Evolutionary conservation across 345 rosid species (phyloP).

Genomic region (Sonneratia caseolaris): DNA sequence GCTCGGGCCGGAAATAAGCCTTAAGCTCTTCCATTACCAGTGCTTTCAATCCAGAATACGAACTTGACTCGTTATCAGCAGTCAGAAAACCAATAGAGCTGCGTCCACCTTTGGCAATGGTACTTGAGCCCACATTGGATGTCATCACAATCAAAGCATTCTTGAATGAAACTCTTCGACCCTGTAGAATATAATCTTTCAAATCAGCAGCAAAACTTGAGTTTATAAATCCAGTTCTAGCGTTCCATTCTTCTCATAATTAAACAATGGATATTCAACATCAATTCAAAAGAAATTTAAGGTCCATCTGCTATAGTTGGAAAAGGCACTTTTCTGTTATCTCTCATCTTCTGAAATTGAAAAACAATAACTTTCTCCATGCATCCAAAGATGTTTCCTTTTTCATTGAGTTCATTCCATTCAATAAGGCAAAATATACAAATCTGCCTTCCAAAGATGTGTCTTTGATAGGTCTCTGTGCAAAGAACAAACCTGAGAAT

Average conservation of each 20-base stretch:
- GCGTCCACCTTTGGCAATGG: slow-evolving; percentile 86
- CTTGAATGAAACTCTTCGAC: slow-evolving; percentile 87
- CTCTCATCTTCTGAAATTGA: neutral
- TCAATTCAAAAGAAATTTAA: neutral
- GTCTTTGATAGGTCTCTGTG: neutral
- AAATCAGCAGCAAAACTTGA: neutral
- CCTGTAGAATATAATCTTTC: slow-evolving; percentile 33
- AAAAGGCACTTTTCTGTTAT: neutral
- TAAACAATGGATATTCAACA: neutral
- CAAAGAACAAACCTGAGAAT: slow-evolving; percentile 66
- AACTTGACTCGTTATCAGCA: slow-evolving; percentile 38
- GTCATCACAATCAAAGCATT: slow-evolving; percentile 93
- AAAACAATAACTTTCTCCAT: neutral
- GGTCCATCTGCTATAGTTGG: neutral
- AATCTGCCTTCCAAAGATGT: too few species aligned
- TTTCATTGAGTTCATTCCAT: too few species aligned
- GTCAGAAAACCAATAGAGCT: slow-evolving; percentile 54
- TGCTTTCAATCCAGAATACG: slow-evolving; percentile 71
- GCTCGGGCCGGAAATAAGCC: slow-evolving; percentile 84
- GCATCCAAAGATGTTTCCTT: neutral
- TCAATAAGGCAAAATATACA: too few species aligned
- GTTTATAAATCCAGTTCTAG: neutral
- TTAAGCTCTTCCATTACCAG: slow-evolving; percentile 80
- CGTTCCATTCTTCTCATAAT: neutral
- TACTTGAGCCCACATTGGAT: slow-evolving; percentile 80